Evolutionary conservation across 257 asterid genomes (phyloP), one percentile per base, ranked within the genome.

Genomic region (Echites panduratus): DNA sequence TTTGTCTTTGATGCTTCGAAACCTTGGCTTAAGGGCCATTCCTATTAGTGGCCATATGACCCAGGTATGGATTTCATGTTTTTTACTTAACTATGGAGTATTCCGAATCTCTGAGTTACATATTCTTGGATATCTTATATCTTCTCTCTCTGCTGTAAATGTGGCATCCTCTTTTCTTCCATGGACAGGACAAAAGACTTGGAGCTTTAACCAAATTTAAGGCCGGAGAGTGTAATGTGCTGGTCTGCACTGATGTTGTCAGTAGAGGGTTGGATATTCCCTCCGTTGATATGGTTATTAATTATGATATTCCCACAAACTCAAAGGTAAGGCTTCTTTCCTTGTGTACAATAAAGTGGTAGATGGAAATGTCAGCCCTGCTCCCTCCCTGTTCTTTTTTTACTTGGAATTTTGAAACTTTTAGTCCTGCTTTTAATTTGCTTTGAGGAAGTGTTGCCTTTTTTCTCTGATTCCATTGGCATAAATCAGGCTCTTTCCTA

Each of bases 181-280:
- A 73, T 64, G 74, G 78, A 40, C 88, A 94, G 99, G 53, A 87
- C 43, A 91, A 94, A 84, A 78, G 97, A 79, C 96, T 88, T 79
- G 97, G 96, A 82, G 92, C 97, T 62, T 77, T 94, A 44, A 88
- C 87, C 88, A 82, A 83, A 73, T 94, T 91, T 76, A 89, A 94
- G 83, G 87, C 93, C 11, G 96, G 97, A 75, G 97, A 94, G 70
- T 87, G 97, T 73, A 91, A 91, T 81, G 77, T 94, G 73, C 90
- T 93, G 58, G 80, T 89, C 70, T 91, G 97, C 82, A 94, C 97
- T 26, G 99, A 91, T 68, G 99, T 91, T 77, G 96, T 95, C 62
- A 94, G 95, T 84, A 90, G 97, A 85, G 99, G 99, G 64, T 93
- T 94, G 43, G 98, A 94, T 84, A 91, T 94, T 73, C 97, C 99